A percentile compares a stretch with the other conserved stretches of the same genome.
phyloP scores from a whole-genome alignment of 2,329 filamentous ascomycete species.

The Leptosphaerulina australis region DNA sequence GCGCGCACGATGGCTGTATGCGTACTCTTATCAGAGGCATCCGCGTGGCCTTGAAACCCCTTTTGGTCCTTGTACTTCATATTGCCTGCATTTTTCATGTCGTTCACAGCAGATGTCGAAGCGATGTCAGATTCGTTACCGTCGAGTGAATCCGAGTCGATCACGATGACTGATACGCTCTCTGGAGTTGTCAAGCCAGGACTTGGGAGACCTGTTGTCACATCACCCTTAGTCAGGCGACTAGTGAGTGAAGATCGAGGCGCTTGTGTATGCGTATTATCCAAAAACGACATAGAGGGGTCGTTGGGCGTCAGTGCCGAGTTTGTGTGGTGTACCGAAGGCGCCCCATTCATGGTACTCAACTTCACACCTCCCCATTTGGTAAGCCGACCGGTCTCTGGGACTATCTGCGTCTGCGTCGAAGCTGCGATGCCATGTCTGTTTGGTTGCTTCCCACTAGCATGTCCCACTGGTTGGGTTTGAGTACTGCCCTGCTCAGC shows the following conservation, averaged over 20 bases:
- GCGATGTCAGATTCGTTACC: neutral
- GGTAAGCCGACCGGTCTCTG: neutral
- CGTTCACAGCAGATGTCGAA: neutral
- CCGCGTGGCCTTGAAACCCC: neutral
- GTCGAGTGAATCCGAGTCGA: neutral
- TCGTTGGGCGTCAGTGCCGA: constrained; percentile 23
- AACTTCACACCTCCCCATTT: neutral
- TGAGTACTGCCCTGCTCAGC: neutral
- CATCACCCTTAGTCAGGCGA: neutral
- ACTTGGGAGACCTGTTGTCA: neutral
- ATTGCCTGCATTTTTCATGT: neutral
- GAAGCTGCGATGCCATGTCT: neutral
- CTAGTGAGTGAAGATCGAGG: constrained; percentile 23
- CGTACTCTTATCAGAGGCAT: neutral
- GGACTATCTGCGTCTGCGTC: neutral
- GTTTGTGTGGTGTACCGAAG: constrained; percentile 33
- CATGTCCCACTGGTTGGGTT: neutral
- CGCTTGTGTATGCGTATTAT: neutral
- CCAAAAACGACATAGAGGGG: constrained; percentile 6
- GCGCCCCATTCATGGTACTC: constrained; percentile 16
- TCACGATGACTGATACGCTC: neutral
- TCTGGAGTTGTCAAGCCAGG: constrained; percentile 6
- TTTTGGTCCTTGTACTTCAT: neutral
- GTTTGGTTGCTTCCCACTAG: neutral
- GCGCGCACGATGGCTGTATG: neutral